Base-by-base conservation (phyloP, 257 asterid genomes). In the Thymus mandschuricus region DNA sequence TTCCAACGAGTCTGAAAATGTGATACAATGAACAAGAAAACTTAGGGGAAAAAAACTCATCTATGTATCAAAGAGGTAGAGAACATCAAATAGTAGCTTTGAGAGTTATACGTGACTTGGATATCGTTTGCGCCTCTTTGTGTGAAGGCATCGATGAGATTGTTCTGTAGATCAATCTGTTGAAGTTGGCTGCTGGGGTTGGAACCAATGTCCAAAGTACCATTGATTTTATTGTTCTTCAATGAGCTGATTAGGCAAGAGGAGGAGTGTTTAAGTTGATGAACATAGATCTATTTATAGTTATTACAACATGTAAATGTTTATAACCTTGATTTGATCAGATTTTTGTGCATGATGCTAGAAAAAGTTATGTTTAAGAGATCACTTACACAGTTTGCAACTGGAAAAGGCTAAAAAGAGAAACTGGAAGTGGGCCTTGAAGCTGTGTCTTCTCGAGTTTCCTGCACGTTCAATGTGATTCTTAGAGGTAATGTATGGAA, bases 361-460 rank as follows among this genome's bases (percentile, higher is more conserved):
- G 5, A 1, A 11, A 3, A 46, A 2, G 3, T 11, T 12, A 49
- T 21, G 21, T 11, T 4, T 3, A 56, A 56, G n/a, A 56, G 33
- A 31, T 68, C 27, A 78, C 89, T 86, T 76, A 91, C 97, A 91
- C 89, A 76, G 85, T 83, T 70, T 89, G 95, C 91, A 91, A 64
- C 80, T 87, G 92, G 76, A 11, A 50, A 66, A 79, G 92, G 82
- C 80, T 58, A 70, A 91, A 91, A 54, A 91, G 35, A 34, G 79
- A 49, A 34, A 5, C 65, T 34, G 96, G 91, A 77, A 89, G 76
- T 73, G 51, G 65, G 60, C 97, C 97, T 76, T 64, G 77, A 62
- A 91, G 78, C 43, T 27, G 44, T 10, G 95, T 86, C 61, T 75
- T 68, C 12, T 89, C 95, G 96, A 91, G 75, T 30, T 86, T 76